Evolutionary conservation across 2,329 filamentous ascomycete species (phyloP).

Genomic region (Didymella arachidicola): DNA sequence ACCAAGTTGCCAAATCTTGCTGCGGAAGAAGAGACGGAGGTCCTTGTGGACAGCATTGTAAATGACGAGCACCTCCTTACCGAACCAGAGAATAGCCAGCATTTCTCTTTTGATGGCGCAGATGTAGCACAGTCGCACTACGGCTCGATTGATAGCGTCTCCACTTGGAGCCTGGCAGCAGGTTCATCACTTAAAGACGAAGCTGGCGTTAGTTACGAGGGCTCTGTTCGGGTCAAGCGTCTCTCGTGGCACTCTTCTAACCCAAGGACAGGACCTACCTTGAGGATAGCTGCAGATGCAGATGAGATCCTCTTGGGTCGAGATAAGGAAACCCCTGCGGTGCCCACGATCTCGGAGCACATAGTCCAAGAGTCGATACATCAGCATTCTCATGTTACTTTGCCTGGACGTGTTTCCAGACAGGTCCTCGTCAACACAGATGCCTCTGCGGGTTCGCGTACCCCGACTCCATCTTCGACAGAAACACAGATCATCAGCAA

Average conservation of each 20-base stretch:
- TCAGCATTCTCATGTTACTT: constrained; percentile 18
- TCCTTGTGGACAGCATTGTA: neutral
- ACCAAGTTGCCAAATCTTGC: constrained; percentile 28
- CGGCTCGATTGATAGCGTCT: constrained; percentile 13
- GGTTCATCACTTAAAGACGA: constrained; percentile 18
- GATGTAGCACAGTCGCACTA: neutral
- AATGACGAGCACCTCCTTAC: neutral
- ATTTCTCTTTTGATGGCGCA: neutral
- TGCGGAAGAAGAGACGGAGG: neutral
- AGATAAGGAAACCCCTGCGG: constrained; percentile 12
- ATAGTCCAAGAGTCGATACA: neutral
- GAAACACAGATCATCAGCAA: constrained; percentile 2
- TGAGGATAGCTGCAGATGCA: constrained; percentile 39
- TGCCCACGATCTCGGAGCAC: constrained; percentile 18
- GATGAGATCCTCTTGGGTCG: constrained; percentile 34
- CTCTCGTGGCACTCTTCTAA: constrained; percentile 29
- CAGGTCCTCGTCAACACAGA: constrained; percentile 22
- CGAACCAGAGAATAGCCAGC: neutral
- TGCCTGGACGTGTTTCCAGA: constrained; percentile 23
- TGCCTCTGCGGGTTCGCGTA: constrained; percentile 13
- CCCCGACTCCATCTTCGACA: constrained; percentile 15
- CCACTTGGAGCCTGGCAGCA: constrained; percentile 17
- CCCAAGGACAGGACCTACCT: constrained; percentile 26
- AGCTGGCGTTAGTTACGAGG: constrained; percentile 5
- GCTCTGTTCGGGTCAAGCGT: constrained; percentile 29